phyloP scores from a whole-genome alignment of 176 grass and related monocot species.

The Raddia guianensis region DNA sequence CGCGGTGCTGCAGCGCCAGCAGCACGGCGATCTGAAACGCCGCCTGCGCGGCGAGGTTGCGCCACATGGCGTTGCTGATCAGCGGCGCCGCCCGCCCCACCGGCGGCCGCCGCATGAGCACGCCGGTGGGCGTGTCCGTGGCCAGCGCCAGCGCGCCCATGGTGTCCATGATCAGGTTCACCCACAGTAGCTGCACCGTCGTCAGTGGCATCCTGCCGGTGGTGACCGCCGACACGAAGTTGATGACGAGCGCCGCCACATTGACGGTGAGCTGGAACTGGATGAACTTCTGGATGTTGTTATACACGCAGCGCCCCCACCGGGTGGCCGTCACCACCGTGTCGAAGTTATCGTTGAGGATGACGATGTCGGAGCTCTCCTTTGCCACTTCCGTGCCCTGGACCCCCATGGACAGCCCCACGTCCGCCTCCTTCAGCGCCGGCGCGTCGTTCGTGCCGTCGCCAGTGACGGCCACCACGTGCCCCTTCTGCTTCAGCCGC shows the following conservation, averaged over 20 bases:
- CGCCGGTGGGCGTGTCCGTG: conserved; percentile 51
- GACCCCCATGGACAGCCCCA: conserved; percentile 79
- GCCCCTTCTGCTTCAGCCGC: conserved; percentile 73
- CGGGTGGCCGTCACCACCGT: conserved; percentile 69
- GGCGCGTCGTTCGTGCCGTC: conserved; percentile 82
- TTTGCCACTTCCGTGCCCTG: conserved; percentile 91
- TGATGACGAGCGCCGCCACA: conserved; percentile 54
- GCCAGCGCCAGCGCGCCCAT: conserved; percentile 80
- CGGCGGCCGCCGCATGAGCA: conserved; percentile 60
- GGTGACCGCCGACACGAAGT: conserved; percentile 55
- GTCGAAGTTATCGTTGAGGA: conserved; percentile 84
- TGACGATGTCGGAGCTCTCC: conserved; percentile 84
- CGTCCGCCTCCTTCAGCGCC: conserved; percentile 81
- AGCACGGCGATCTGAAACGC: conserved; percentile 67
- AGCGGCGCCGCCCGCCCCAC: conserved; percentile 69
- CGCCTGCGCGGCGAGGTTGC: conserved; percentile 67
- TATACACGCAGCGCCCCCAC: conserved; percentile 83
- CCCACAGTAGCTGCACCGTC: conserved; percentile 77
- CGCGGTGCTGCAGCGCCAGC: conserved; percentile 57
- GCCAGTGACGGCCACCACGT: conserved; percentile 80
- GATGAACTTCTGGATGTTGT: conserved; percentile 85
- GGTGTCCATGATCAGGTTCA: conserved; percentile 90
- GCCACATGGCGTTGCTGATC: conserved; percentile 92
- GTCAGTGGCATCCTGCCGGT: conserved; percentile 59
- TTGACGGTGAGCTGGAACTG: conserved; percentile 94